Base-by-base conservation (phyloP, 495 filamentous ascomycete species). In the Neurospora terricola region DNA sequence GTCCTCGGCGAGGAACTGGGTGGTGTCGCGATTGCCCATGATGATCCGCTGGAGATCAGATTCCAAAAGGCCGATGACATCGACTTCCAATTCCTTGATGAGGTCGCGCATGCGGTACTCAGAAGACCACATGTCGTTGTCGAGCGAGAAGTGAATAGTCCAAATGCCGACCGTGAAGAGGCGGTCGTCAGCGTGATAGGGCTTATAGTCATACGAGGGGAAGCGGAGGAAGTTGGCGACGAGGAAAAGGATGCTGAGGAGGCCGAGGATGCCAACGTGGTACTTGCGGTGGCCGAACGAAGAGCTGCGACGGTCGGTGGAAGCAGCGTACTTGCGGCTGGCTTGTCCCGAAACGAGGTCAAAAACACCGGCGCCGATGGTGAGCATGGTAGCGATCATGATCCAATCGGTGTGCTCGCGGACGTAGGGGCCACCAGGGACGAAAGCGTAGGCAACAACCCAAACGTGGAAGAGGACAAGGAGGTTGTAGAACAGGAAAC, bases 111-210 rank as follows among this genome's bases (percentile, higher is more conserved):
- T 96, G 70, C 96, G 95, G 73, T 91, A 90, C 82, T 98, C 95
- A 4, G 94, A 96, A 30, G 91, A 93, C 94, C 94, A 98, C 96
- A 98, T 98, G 82, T 98, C 92, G 79, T 99, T 99, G 84, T 99
- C 96, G 36, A 99, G 89, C 36, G 91, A 93, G 79, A 99, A 99
- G 85, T 99, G 96, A 70, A 98, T 94, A 1, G 96, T 99, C 96
- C 96, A 99, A 81, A 99, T 98, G 76, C 96, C 96, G 9, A 93
- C 91, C 1, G 96, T 98, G 38, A 96, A 86, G 71, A 94, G 80
- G 78, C 94, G 96, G 75, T 94, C 90, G 62, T 97, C 89, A 74
- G 89, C 88, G 81, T 98, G 94, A 81, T 98, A 93, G 2, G 96
- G 94, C 39, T 87, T 87, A 82, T 97, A 97, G 82, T 98, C 90